Percentiles rank a stretch among this genome's conserved stretches.
Conservation (phyloP, 2,329 filamentous ascomycete species). For the Epichloe coenophiala region DNA sequence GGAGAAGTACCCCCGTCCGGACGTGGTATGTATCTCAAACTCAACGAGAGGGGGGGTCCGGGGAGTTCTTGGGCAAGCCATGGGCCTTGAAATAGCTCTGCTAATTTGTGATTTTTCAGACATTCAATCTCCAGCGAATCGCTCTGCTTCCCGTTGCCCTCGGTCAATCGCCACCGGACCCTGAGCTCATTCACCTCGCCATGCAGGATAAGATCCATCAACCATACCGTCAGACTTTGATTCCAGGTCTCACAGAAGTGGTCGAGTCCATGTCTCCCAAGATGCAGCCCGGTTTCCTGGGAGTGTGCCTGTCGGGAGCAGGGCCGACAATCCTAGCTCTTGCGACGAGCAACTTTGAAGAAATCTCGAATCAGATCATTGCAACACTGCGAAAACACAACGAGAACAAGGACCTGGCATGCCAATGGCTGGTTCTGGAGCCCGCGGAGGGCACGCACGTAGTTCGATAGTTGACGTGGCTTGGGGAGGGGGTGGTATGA, state of each 20-base stretch:
- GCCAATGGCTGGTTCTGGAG: constrained; percentile 77
- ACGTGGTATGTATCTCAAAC: constrained; percentile 51
- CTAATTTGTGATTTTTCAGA: constrained; percentile 24
- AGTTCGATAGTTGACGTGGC: constrained; percentile 19
- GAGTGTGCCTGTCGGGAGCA: constrained; percentile 88
- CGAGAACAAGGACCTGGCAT: constrained; percentile 52
- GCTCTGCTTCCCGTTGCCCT: constrained; percentile 82
- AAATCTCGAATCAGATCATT: constrained; percentile 72
- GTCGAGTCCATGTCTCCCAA: constrained; percentile 81
- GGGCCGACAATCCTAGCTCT: constrained; percentile 90
- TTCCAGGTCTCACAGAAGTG: constrained; percentile 83
- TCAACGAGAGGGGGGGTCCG: background rate
- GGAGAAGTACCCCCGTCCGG: constrained; percentile 60
- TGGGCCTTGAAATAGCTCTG: background rate
- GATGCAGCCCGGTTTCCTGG: constrained; percentile 75
- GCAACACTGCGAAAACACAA: constrained; percentile 51
- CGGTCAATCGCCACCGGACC: constrained; percentile 78
- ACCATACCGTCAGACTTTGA: constrained; percentile 81
- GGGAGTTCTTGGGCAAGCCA: background rate
- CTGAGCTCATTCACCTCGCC: constrained; percentile 87
- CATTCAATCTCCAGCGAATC: constrained; percentile 89
- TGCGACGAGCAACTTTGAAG: constrained; percentile 78
- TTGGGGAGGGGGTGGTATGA: background rate
- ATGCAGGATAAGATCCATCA: constrained; percentile 99
- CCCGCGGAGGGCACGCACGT: constrained; percentile 61